phyloP scores from a whole-genome alignment of 257 asterid species.

The Leonotis leonurus region DNA sequence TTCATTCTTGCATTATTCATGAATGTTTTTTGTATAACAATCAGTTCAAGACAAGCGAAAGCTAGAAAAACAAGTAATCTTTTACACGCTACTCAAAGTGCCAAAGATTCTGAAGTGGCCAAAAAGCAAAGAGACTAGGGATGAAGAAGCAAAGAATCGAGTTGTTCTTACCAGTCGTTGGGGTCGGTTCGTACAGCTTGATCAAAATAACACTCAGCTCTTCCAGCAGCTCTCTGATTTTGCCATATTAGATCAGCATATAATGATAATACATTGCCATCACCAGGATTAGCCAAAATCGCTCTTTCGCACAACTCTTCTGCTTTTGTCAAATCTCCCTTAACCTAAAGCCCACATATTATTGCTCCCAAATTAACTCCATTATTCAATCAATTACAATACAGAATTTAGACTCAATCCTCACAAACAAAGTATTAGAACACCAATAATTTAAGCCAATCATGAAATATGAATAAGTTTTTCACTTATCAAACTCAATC shows the following conservation, averaged over 20 bases:
- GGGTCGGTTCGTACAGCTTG: constrained; percentile 76
- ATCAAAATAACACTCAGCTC: constrained; percentile 65
- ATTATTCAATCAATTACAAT: background rate
- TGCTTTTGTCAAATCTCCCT: constrained; percentile 59
- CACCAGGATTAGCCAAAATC: constrained; percentile 50
- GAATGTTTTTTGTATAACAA: background rate
- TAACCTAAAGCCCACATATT: constrained; percentile 33
- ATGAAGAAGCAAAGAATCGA: background rate
- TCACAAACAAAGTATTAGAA: background rate
- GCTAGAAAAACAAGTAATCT: background rate
- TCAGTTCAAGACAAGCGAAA: background rate
- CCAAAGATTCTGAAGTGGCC: background rate
- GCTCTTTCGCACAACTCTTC: constrained; percentile 84
- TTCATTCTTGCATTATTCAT: too few species aligned
- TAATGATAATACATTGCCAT: constrained; percentile 59
- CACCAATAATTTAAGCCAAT: background rate
- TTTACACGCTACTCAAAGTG: background rate
- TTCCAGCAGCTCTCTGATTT: constrained; percentile 51
- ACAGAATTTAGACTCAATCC: background rate
- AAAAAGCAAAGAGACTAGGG: constrained; percentile 9
- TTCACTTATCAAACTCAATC: background rate
- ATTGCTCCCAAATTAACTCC: background rate
- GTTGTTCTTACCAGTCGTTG: constrained; percentile 51
- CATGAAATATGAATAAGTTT: background rate
- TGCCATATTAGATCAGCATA: constrained; percentile 88